phyloP scores from a whole-genome alignment of 208 protist genomes.

The Strigomonas galati region DNA sequence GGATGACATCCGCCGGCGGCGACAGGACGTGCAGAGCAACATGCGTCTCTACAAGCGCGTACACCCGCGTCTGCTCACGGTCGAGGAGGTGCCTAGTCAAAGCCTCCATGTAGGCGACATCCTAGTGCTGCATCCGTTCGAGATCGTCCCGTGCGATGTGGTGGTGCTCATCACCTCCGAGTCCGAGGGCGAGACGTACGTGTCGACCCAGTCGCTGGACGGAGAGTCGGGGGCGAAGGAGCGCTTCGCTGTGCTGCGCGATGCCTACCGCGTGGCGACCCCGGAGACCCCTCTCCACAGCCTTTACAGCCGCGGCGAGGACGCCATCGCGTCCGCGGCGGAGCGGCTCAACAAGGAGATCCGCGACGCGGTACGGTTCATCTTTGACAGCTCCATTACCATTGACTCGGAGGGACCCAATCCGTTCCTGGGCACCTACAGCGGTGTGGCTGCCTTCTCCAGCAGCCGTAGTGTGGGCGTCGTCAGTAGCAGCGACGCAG shows the following conservation, averaged over 20 bases:
- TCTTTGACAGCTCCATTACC: constrained; percentile 17
- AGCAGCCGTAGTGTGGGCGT: constrained; percentile 13
- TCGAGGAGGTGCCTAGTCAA: constrained; percentile 43
- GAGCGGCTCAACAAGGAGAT: constrained; percentile 8
- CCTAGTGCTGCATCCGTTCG: constrained; percentile 54
- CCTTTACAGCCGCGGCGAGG: not conserved
- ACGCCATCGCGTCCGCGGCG: not conserved
- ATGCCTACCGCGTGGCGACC: constrained; percentile 22
- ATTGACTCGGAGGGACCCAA: constrained; percentile 65
- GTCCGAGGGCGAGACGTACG: constrained; percentile 57
- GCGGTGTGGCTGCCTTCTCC: constrained; percentile 26
- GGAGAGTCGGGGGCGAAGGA: constrained; percentile 88
- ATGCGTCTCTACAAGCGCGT: constrained; percentile 47
- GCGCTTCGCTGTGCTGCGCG: constrained; percentile 45
- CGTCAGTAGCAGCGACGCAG: not conserved
- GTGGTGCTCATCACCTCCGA: constrained; percentile 74
- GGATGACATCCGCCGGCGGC: constrained; percentile 84
- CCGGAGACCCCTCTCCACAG: not conserved
- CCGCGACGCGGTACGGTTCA: constrained; percentile 22
- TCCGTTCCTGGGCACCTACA: constrained; percentile 51
- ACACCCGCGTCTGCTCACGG: constrained; percentile 24
- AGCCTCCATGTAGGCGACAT: constrained; percentile 81
- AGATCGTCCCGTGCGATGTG: constrained; percentile 88
- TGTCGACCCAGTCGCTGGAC: constrained; percentile 91
- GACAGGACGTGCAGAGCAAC: constrained; percentile 65